Evolutionary conservation across 768 basidiomycete genomes (phyloP).

Genomic region (Phanerodontia chrysosporium): DNA sequence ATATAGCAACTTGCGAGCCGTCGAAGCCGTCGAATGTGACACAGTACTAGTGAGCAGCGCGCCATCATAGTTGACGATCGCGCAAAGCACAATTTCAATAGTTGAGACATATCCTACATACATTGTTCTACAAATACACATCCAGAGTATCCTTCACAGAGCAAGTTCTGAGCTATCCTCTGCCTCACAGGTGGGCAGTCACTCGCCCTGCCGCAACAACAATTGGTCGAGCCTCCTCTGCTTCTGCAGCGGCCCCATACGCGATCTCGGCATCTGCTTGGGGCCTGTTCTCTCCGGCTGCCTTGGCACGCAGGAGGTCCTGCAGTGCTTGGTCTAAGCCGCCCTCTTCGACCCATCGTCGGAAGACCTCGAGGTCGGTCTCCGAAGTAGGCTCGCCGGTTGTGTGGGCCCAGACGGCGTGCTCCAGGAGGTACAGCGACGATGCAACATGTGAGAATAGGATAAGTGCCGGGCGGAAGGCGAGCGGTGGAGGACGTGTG

Average conservation of each 20-base stretch:
- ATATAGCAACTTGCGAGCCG: too few relatives aligned
- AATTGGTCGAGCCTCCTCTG: background rate
- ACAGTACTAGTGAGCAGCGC: too few relatives aligned
- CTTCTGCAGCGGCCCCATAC: constrained; percentile 8
- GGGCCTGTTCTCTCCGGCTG: background rate
- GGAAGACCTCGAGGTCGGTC: constrained; percentile 49
- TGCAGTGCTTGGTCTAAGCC: constrained; percentile 26
- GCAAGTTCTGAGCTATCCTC: background rate
- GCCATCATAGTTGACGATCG: too few relatives aligned
- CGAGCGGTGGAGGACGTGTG: constrained; percentile 39
- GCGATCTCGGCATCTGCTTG: constrained; percentile 15
- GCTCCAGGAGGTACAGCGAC: constrained; percentile 58
- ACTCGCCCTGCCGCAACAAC: background rate
- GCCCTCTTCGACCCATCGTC: constrained; percentile 44
- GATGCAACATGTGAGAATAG: constrained; percentile 54
- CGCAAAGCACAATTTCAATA: too few relatives aligned
- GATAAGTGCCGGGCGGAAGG: constrained; percentile 55
- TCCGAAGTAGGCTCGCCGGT: constrained; percentile 24
- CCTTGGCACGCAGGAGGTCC: constrained; percentile 21
- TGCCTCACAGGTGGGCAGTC: background rate
- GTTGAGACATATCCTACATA: too few relatives aligned
- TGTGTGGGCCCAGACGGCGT: constrained; percentile 55
- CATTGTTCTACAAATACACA: too few relatives aligned
- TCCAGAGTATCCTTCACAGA: background rate
- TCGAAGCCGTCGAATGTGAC: too few relatives aligned